Percentiles rank a stretch among this genome's conserved stretches.
phyloP scores from a whole-genome alignment of 805 yeast genomes.

The Candida anglica region DNA sequence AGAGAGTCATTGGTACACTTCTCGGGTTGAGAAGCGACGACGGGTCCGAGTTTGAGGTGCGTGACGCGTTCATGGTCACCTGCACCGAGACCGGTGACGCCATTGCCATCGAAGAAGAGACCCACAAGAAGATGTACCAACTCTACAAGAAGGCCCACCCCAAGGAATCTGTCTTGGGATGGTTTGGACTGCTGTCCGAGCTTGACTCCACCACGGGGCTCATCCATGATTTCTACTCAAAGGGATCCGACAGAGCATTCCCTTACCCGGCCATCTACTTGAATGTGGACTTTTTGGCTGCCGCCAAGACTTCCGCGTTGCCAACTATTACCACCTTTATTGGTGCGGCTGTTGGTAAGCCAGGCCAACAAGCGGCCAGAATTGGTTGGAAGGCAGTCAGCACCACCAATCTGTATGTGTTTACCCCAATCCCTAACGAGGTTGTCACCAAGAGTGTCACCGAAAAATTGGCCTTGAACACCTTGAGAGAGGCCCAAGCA shows the following conservation, averaged over 20 bases:
- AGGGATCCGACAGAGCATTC: constrained; percentile 62
- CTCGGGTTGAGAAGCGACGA: constrained; percentile 82
- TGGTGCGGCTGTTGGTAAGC: constrained; percentile 67
- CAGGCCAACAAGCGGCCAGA: constrained; percentile 9
- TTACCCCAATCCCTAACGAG: constrained; percentile 71
- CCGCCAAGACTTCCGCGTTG: constrained; percentile 36
- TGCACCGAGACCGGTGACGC: constrained; percentile 71
- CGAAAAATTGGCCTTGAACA: constrained; percentile 57
- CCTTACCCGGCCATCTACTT: constrained; percentile 79
- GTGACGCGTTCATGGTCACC: constrained; percentile 78
- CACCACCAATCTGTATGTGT: constrained; percentile 47
- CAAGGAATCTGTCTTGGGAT: constrained; percentile 74
- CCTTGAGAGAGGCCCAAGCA: constrained; percentile 32
- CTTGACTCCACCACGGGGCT: constrained; percentile 72
- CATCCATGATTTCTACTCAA: constrained; percentile 75
- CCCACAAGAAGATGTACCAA: constrained; percentile 65
- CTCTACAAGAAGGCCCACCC: constrained; percentile 76
- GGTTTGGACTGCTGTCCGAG: constrained; percentile 66
- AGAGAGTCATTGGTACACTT: constrained; percentile 76
- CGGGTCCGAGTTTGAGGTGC: constrained; percentile 68
- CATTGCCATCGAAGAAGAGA: constrained; percentile 71
- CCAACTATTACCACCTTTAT: constrained; percentile 67
- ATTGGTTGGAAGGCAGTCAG: constrained; percentile 38
- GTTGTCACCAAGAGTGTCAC: constrained; percentile 38
- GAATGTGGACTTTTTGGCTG: constrained; percentile 57